These are phyloP conservation scores for Leptosphaerulina australis DNA, from an alignment of 2,329 filamentous ascomycete genomes.

Conservation along the genomic window DNA sequence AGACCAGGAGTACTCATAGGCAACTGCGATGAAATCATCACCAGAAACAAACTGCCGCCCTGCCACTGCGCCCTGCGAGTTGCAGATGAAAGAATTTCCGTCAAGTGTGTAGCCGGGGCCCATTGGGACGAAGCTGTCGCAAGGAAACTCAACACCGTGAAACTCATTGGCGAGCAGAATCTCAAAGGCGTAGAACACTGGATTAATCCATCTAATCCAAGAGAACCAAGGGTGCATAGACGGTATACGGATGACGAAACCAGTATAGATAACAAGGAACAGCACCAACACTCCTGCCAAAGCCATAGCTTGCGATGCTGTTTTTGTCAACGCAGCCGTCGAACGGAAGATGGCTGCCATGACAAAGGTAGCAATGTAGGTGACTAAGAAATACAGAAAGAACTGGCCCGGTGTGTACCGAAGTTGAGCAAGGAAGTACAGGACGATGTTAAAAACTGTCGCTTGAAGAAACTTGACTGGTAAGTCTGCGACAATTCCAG, in stretches of 20 bases:
- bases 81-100: slow-evolving; percentile 47
- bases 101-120: slow-evolving; percentile 42
- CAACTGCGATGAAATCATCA: slow-evolving; percentile 43
- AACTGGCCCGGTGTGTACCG: slow-evolving; percentile 74
- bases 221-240: slow-evolving; percentile 58
- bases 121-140: slow-evolving; percentile 48
- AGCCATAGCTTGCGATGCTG: slow-evolving; percentile 63
- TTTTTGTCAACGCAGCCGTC: slow-evolving; percentile 75
- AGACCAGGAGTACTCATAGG: slow-evolving; percentile 49
- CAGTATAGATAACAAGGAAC: slow-evolving; percentile 69
- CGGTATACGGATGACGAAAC: slow-evolving; percentile 69
- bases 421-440: slow-evolving; percentile 87
- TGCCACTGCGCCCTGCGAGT: slow-evolving; percentile 46
- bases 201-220: slow-evolving; percentile 66
- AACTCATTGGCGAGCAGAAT: slow-evolving; percentile 77
- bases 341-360: slow-evolving; percentile 87
- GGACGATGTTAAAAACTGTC: slow-evolving; percentile 74
- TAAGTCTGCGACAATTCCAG: slow-evolving; percentile 82
- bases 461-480: slow-evolving; percentile 77
- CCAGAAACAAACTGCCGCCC: slow-evolving; percentile 49
- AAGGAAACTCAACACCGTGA: slow-evolving; percentile 40
- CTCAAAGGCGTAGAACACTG: slow-evolving; percentile 80
- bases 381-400: slow-evolving; percentile 78
- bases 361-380: slow-evolving; percentile 60
- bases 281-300: slow-evolving; percentile 64